phyloP scores from a whole-genome alignment of 441 rosid species.

The Biscutella laevigata region DNA sequence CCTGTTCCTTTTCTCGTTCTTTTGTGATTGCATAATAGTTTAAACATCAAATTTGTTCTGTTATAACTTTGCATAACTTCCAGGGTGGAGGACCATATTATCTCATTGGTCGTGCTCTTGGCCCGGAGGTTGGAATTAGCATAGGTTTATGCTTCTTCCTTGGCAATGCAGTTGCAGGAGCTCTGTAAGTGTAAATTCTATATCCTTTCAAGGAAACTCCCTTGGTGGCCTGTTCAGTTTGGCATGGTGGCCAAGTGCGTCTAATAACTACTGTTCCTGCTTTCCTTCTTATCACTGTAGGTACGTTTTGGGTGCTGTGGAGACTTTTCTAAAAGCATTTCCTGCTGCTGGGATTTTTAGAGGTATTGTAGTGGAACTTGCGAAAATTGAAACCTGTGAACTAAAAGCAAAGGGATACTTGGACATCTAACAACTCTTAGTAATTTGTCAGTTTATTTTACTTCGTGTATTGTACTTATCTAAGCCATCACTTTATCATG shows the following conservation, averaged over 20 bases:
- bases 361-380: conserved; percentile 41
- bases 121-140: conserved; percentile 99
- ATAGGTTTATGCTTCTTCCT: conserved; percentile 98
- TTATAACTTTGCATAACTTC: conserved; percentile 2
- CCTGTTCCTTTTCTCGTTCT: conserved; percentile 3
- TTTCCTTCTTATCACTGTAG: conserved; percentile 34
- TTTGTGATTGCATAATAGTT: conserved; percentile 2
- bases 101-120: conserved; percentile 99
- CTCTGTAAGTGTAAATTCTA: conserved; percentile 68
- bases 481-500: background rate
- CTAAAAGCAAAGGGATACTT: conserved; percentile 3
- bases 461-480: no score
- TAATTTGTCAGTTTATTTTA: no score
- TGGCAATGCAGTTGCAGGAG: conserved; percentile 99
- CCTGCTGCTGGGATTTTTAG: conserved; percentile 94
- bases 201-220: conserved; percentile 18
- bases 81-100: conserved; percentile 97
- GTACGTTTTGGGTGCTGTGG: conserved; percentile 98
- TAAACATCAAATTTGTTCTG: conserved; percentile 3
- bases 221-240: conserved; percentile 12
- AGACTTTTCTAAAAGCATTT: conserved; percentile 90
- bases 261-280: conserved; percentile 6
- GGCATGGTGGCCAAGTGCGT: conserved; percentile 19
- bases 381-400: conserved; percentile 10
- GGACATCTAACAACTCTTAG: background rate